Evolutionary conservation across 1,284 basidiomycete genomes (phyloP).

Genomic region (Schizophyllum commune): DNA sequence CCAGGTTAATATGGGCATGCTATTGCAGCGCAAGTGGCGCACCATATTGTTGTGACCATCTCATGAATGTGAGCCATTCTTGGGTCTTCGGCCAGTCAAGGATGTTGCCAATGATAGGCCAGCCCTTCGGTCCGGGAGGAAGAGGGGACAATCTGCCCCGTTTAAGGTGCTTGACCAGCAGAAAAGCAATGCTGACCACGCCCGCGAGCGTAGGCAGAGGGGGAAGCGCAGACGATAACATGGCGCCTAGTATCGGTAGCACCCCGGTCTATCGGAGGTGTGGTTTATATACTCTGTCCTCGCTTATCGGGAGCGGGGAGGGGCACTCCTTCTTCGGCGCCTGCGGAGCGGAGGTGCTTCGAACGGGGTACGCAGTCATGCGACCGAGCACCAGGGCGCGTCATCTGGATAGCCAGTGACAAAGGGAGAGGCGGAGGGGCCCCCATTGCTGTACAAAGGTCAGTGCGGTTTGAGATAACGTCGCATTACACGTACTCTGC

Average conservation of each 20-base stretch:
- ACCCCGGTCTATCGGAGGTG: background rate
- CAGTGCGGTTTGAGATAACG: background rate
- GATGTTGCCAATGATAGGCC: slow-evolving; percentile 35
- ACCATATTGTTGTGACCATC: slow-evolving; percentile 37
- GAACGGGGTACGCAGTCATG: background rate
- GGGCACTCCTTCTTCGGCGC: background rate
- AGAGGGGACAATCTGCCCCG: slow-evolving; percentile 13
- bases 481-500: background rate
- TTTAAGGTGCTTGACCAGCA: background rate
- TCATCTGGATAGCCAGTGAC: background rate
- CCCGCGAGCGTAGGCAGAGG: background rate
- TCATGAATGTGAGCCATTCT: slow-evolving; percentile 31
- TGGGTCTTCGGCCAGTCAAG: slow-evolving; percentile 33
- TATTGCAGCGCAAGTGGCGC: background rate
- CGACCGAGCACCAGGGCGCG: background rate
- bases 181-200: background rate
- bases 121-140: slow-evolving; percentile 33
- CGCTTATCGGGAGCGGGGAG: background rate
- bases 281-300: background rate
- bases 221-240: background rate
- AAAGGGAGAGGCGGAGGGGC: background rate
- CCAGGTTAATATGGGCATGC: background rate
- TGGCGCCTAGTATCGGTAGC: background rate
- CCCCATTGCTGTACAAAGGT: background rate
- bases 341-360: background rate